A percentile compares a stretch with the other conserved stretches of the same genome.
Evolutionary conservation across 1,139 yeast genomes (phyloP).

Genomic region (Scheffersomyces segobiensis): DNA sequence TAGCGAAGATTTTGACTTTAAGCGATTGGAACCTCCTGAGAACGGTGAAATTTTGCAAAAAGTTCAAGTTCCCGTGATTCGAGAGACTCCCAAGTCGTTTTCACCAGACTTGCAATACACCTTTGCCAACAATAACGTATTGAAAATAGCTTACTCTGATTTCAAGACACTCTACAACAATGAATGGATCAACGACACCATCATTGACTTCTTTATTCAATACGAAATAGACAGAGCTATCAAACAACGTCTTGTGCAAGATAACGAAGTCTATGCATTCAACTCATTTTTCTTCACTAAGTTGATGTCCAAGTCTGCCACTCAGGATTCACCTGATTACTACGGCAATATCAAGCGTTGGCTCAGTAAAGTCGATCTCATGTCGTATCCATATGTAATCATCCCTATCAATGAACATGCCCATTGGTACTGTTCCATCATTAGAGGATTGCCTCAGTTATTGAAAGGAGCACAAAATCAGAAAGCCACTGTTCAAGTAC

Average conservation of each 20-base stretch:
- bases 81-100: conserved; percentile 26
- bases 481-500: conserved; percentile 7
- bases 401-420: conserved; percentile 79
- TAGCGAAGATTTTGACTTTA: background rate
- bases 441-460: conserved; percentile 47
- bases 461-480: conserved; percentile 13
- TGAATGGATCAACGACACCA: conserved; percentile 75
- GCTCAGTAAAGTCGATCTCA: conserved; percentile 71
- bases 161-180: conserved; percentile 67
- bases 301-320: conserved; percentile 37
- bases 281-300: conserved; percentile 85
- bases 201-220: conserved; percentile 70
- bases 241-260: conserved; percentile 15
- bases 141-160: conserved; percentile 59
- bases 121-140: conserved; percentile 47
- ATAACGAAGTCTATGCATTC: conserved; percentile 55
- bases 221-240: conserved; percentile 51
- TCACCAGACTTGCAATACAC: conserved; percentile 53
- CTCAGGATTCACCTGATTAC: conserved; percentile 28
- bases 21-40: background rate
- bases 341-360: conserved; percentile 74
- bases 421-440: conserved; percentile 89
- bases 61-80: background rate
- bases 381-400: conserved; percentile 60
- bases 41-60: background rate